Conservation (phyloP, 192 early-diverging fungal genomes). For the Glomus cerebriforme region DNA sequence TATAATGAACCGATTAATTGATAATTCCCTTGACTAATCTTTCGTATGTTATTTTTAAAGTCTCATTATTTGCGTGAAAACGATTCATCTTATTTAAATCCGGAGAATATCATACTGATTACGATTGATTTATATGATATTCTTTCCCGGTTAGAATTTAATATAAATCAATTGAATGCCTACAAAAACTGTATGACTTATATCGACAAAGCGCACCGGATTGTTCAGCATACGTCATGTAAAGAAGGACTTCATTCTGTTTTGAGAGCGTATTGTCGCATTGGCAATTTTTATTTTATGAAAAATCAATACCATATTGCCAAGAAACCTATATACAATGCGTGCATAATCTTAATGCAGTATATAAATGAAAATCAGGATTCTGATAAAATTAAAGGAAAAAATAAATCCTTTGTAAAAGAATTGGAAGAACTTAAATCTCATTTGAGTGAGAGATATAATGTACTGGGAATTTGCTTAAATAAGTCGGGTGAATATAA, state of each 20-base stretch:
- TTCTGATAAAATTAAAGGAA: too few species aligned
- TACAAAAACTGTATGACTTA: slow-evolving; percentile 25
- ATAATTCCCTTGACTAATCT: background rate
- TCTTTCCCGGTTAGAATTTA: slow-evolving; percentile 34
- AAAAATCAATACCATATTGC: slow-evolving; percentile 36
- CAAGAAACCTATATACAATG: slow-evolving; percentile 39
- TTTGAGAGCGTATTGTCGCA: slow-evolving; percentile 52
- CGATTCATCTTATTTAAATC: background rate
- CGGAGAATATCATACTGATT: slow-evolving; percentile 28
- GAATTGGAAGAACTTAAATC: slow-evolving; percentile 29
- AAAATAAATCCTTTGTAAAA: background rate
- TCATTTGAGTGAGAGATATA: slow-evolving; percentile 51
- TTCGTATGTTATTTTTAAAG: background rate
- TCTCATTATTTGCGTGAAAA: background rate
- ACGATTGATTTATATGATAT: slow-evolving; percentile 37
- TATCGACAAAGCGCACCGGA: slow-evolving; percentile 35
- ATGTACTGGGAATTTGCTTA: slow-evolving; percentile 44
- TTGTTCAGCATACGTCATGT: slow-evolving; percentile 33
- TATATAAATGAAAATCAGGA: slow-evolving; percentile 15
- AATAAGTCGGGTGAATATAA: slow-evolving; percentile 38
- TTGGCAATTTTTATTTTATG: slow-evolving; percentile 47
- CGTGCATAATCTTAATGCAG: slow-evolving; percentile 41
- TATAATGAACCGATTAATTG: background rate
- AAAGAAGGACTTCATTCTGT: slow-evolving; percentile 53
- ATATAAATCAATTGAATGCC: slow-evolving; percentile 15